Conservation (phyloP, 2,329 filamentous ascomycete species). For the Fusarium citri region DNA sequence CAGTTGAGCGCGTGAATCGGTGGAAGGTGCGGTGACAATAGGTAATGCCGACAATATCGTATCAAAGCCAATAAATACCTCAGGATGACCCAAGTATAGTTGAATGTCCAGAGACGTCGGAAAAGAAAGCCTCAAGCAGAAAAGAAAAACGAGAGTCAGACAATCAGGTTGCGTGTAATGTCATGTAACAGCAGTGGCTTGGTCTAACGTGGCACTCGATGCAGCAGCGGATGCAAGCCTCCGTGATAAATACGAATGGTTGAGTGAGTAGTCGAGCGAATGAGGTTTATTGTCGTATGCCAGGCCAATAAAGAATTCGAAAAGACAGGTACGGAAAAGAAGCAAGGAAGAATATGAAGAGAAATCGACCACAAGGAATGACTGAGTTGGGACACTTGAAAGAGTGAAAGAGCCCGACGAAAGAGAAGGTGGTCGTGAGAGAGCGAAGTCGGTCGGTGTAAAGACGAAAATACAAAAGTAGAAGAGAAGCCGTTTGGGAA, state of each 20-base stretch:
- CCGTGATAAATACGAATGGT: constrained; percentile 39
- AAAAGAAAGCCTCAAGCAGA: constrained; percentile 27
- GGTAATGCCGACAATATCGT: neutral
- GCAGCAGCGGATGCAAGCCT: constrained; percentile 36
- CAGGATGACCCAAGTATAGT: constrained; percentile 8
- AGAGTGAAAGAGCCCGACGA: constrained; percentile 38
- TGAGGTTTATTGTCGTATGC: constrained; percentile 19
- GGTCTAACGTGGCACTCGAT: constrained; percentile 40
- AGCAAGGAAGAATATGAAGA: constrained; percentile 10
- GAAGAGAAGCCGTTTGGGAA: constrained; percentile 34
- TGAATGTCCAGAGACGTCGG: constrained; percentile 2
- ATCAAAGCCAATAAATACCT: constrained; percentile 16
- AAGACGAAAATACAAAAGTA: constrained; percentile 21
- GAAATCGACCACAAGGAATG: constrained; percentile 26
- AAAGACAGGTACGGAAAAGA: constrained; percentile 12
- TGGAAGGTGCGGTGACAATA: neutral
- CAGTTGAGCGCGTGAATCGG: constrained; percentile 1
- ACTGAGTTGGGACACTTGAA: constrained; percentile 34
- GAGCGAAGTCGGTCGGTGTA: neutral
- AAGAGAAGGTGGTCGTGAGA: constrained; percentile 25
- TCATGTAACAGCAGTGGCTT: constrained; percentile 28
- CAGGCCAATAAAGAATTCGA: neutral
- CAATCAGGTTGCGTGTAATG: constrained; percentile 13
- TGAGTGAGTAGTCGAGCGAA: constrained; percentile 3
- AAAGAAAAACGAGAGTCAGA: constrained; percentile 23